Base-by-base conservation (phyloP, 495 filamentous ascomycete genomes). In the Penicillium bialowiezense region DNA sequence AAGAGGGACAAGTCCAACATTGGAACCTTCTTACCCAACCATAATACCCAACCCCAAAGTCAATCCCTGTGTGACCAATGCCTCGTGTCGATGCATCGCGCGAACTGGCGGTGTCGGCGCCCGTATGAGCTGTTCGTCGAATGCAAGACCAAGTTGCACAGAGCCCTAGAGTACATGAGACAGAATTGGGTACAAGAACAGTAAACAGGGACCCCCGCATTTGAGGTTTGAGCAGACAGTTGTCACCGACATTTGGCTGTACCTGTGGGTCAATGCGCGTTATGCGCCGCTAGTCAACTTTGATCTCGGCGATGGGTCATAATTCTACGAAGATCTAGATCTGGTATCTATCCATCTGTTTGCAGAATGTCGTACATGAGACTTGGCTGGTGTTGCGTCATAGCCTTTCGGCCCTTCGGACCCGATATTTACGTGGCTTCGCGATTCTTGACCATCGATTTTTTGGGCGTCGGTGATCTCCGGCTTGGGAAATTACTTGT, bases 261-360 rank as follows among this genome's bases (percentile, higher is more conserved):
- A 17, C 21, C 29, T 32, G 12, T 23, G 7, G 19, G 37, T n/a
- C 21, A 14, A 14, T 17, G n/a, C 38, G n/a, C 21, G 21, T 29
- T 13, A n/a, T 41, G 39, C 39, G 29, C 29, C 2, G n/a, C n/a
- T n/a, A n/a, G 14, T 12, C 9, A 20, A 7, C 19, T 6, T 41
- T 28, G 12, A 28, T 41, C 6, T 6, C 7, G 34, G 34, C 18
- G 39, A 41, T 28, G 23, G 39, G 14, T 41, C 39, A 28, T 17
- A 31, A 42, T 31, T 31, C 40, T 31, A 31, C 24, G 23, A 41
- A 3, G 24, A 19, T 42, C 40, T 42, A 42, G 40, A 42, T 41
- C 20, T 20, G 10, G 15, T 36, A 15, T 36, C 2, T 15, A 38
- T 38, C 10, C 15, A 5, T 26, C 6, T 19, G 35, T 38, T 38